These are phyloP conservation scores for Funneliformis geosporum DNA, from an alignment of 192 early-diverging fungal species.

Conservation along the genomic window DNA sequence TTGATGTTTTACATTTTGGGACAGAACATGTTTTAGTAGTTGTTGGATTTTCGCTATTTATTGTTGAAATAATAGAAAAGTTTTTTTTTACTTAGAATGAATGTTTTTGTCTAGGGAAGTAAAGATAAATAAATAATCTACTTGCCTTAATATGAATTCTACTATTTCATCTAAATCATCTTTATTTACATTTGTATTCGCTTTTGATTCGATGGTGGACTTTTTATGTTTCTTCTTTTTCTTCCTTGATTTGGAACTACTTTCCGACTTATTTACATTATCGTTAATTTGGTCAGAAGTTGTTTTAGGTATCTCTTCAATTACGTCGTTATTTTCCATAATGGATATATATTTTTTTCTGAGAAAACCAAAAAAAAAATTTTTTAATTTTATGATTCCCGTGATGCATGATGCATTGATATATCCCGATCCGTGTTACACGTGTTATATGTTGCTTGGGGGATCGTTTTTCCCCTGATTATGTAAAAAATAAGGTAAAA, in stretches of 20 bases:
- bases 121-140: not conserved
- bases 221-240: constrained; percentile 19
- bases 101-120: not conserved
- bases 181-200: constrained; percentile 23
- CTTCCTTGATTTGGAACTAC: constrained; percentile 8
- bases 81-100: not conserved
- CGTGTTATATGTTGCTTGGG: too few species aligned
- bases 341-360: too few species aligned
- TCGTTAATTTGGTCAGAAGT: not conserved
- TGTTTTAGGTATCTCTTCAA: not conserved
- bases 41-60: not conserved
- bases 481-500: too few species aligned
- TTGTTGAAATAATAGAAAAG: not conserved
- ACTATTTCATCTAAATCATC: not conserved
- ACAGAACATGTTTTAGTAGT: constrained; percentile 4
- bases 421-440: too few species aligned
- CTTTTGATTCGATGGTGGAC: not conserved
- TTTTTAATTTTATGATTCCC: too few species aligned
- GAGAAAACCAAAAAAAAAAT: too few species aligned
- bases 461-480: too few species aligned
- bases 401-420: too few species aligned
- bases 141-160: constrained; percentile 30
- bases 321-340: not conserved
- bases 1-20: constrained; percentile 14
- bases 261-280: not conserved